These are phyloP conservation scores for Bisporella sp. DNA, from an alignment of 2,329 filamentous ascomycete species.

Conservation along the genomic window DNA sequence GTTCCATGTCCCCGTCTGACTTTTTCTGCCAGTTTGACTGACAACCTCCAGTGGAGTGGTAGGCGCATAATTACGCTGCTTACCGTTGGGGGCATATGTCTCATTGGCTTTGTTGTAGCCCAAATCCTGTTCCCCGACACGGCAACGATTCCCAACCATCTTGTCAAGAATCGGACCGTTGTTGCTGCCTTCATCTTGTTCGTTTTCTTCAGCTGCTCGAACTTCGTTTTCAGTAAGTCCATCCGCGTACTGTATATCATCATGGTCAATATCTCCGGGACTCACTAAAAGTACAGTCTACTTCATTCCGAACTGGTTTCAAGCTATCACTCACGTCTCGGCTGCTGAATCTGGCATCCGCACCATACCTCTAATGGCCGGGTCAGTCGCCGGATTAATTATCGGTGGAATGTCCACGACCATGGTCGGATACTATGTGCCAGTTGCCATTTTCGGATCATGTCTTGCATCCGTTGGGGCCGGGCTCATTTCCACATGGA, in stretches of 20 bases:
- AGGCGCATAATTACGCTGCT: background rate
- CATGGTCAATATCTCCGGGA: background rate
- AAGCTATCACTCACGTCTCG: slow-evolving; percentile 34
- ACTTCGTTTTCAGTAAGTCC: background rate
- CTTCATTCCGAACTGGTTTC: slow-evolving; percentile 41
- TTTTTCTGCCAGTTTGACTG: background rate
- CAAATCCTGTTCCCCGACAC: slow-evolving; percentile 24
- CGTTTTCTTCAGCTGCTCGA: background rate
- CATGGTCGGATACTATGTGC: slow-evolving; percentile 25
- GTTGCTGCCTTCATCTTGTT: slow-evolving; percentile 13
- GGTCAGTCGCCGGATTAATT: slow-evolving; percentile 19
- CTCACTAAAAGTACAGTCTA: slow-evolving; percentile 24
- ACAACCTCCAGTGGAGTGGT: background rate
- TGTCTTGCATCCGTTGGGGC: slow-evolving; percentile 8
- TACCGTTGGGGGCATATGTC: background rate
- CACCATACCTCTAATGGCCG: slow-evolving; percentile 26
- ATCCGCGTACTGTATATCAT: background rate
- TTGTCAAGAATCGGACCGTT: slow-evolving; percentile 30
- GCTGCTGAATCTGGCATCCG: slow-evolving; percentile 37
- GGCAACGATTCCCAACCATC: slow-evolving; percentile 31
- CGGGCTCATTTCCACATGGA: slow-evolving; percentile 28
- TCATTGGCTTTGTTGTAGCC: background rate
- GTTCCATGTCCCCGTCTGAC: background rate
- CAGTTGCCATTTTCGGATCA: slow-evolving; percentile 12
- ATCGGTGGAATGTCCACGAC: slow-evolving; percentile 14